Conservation (phyloP, 2,329 filamentous ascomycete species). For the Thelonectria discophora region DNA sequence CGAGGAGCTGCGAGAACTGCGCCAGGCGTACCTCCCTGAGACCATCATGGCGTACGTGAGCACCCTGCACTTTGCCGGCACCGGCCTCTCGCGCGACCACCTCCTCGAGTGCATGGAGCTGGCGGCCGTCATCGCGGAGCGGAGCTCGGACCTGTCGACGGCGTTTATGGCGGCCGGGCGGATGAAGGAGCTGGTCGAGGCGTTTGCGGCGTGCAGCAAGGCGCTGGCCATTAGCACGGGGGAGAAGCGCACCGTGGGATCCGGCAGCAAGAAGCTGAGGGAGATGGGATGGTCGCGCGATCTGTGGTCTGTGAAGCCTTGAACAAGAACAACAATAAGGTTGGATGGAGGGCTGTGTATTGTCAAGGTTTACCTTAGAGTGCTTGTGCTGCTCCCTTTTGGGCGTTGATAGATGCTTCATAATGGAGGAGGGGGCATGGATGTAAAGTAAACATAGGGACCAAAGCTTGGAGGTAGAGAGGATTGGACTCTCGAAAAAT, state of each 20-base stretch:
- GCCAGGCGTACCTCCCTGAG: conserved; percentile 85
- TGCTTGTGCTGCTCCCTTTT: conserved; percentile 13
- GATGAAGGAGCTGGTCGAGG: conserved; percentile 79
- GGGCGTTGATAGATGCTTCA: conserved; percentile 26
- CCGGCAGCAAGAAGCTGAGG: conserved; percentile 66
- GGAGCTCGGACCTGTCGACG: conserved; percentile 70
- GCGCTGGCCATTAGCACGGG: conserved; percentile 67
- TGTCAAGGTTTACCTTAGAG: too few relatives aligned
- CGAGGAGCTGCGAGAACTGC: conserved; percentile 69
- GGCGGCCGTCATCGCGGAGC: conserved; percentile 76
- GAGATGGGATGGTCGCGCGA: conserved; percentile 71
- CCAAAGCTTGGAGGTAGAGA: conserved; percentile 7
- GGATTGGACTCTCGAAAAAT: conserved; percentile 1
- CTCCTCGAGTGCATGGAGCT: conserved; percentile 89
- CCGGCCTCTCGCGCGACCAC: conserved; percentile 76
- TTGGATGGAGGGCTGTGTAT: conserved; percentile 8
- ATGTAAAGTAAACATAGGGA: conserved; percentile 29
- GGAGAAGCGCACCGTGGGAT: conserved; percentile 61
- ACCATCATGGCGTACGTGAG: conserved; percentile 84
- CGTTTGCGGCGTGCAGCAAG: conserved; percentile 80
- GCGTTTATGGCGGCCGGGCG: conserved; percentile 71
- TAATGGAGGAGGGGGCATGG: conserved; percentile 8
- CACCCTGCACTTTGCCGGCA: conserved; percentile 81
- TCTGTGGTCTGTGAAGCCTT: conserved; percentile 64
- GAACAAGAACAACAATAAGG: too few relatives aligned